phyloP scores from a whole-genome alignment of 495 filamentous ascomycete genomes.

The Rostrohypoxylon terebratum region DNA sequence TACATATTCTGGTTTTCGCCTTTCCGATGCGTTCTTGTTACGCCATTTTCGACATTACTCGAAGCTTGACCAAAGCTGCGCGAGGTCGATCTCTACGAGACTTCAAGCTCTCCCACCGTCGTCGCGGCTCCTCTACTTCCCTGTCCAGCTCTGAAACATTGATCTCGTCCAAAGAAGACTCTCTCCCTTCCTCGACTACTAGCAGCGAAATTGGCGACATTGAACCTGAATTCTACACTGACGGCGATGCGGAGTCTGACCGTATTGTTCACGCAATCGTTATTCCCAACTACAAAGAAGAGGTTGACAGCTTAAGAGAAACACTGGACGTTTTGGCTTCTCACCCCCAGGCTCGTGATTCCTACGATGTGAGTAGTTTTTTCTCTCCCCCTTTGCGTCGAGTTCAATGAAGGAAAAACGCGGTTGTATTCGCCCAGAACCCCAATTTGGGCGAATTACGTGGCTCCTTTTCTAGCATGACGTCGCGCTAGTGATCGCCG shows the following conservation, averaged over 20 bases:
- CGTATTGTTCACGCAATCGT: constrained; percentile 71
- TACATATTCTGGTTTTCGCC: constrained; percentile 64
- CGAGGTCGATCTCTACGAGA: constrained; percentile 55
- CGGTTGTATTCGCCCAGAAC: neutral
- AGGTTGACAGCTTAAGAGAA: constrained; percentile 71
- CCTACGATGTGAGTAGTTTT: constrained; percentile 71
- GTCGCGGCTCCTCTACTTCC: constrained; percentile 63
- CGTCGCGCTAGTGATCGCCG: constrained; percentile 11
- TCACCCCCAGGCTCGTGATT: constrained; percentile 69
- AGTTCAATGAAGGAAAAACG: neutral
- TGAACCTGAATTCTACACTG: constrained; percentile 55
- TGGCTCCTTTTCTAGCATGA: constrained; percentile 6
- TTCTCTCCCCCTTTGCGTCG: neutral
- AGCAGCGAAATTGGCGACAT: constrained; percentile 62
- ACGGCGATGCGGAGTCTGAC: constrained; percentile 50
- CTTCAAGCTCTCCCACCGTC: constrained; percentile 58
- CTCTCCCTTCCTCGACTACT: constrained; percentile 53
- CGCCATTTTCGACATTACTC: constrained; percentile 62
- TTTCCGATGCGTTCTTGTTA: constrained; percentile 67
- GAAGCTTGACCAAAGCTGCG: constrained; percentile 53
- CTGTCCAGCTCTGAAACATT: constrained; percentile 64
- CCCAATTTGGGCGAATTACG: constrained; percentile 6
- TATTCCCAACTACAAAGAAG: constrained; percentile 77
- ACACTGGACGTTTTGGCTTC: constrained; percentile 73
- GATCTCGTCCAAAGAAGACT: constrained; percentile 58